A percentile compares a stretch with the other conserved stretches of the same genome.
Evolutionary conservation across 192 early-diverging fungal species (phyloP).

Genomic region (Backusella macrospora): DNA sequence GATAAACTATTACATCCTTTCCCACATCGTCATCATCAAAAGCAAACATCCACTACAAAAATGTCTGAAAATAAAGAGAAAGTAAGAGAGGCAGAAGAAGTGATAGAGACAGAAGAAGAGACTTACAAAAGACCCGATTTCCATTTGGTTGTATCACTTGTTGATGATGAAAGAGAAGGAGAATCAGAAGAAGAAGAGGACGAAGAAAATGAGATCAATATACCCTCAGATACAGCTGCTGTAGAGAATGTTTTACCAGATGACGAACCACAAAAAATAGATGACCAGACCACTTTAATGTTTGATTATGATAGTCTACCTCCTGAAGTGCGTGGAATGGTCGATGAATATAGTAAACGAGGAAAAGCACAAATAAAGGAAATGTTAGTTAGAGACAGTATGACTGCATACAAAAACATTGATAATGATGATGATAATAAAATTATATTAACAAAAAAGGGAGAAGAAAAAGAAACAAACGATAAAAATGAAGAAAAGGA

Average conservation of each 20-base stretch:
- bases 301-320: conserved; percentile 32
- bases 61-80: background rate
- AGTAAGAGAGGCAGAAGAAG: background rate
- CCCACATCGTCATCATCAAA: background rate
- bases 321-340: background rate
- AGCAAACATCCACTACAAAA: background rate
- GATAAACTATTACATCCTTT: background rate
- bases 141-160: background rate
- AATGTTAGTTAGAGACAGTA: background rate
- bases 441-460: background rate
- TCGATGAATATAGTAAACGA: conserved; percentile 22
- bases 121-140: background rate
- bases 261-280: background rate
- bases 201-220: background rate
- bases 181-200: background rate
- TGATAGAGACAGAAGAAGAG: background rate
- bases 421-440: conserved; percentile 8
- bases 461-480: background rate
- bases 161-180: background rate
- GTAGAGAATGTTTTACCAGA: background rate
- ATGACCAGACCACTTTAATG: conserved; percentile 2
- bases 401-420: background rate
- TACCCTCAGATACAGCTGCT: background rate
- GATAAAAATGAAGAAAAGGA: background rate
- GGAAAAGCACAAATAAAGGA: background rate